Conservation (phyloP, 73 alveolate genomes). For the Paramecium pentaurelia region DNA sequence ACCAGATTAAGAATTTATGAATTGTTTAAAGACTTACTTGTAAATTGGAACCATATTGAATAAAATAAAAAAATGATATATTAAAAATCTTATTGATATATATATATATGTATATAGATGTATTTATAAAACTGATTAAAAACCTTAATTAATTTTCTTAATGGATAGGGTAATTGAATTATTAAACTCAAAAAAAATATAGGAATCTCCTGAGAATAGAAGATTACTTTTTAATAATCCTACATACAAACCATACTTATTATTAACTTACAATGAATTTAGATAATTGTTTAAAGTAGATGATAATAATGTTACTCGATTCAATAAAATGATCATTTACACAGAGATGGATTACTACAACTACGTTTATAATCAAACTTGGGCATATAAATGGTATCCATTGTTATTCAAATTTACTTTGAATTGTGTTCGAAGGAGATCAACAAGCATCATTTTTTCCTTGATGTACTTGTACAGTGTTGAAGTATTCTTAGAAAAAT, state of each 20-base stretch:
- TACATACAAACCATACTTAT: neutral
- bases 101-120: neutral
- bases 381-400: conserved; percentile 45
- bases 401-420: neutral
- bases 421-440: neutral
- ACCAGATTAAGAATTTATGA: neutral
- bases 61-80: neutral
- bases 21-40: neutral
- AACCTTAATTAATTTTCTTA: neutral
- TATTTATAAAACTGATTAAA: neutral
- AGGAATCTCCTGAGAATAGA: neutral
- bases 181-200: neutral
- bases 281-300: neutral
- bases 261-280: neutral
- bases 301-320: neutral
- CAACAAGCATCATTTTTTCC: neutral
- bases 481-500: conserved; percentile 6
- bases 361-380: neutral
- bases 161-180: conserved; percentile 5
- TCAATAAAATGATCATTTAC: conserved; percentile 34
- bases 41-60: neutral
- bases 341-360: conserved; percentile 21
- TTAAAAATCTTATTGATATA: neutral
- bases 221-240: conserved; percentile 23
- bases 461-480: neutral